phyloP scores from a whole-genome alignment of 441 rosid species.

The Cnidoscolus chayamansa region DNA sequence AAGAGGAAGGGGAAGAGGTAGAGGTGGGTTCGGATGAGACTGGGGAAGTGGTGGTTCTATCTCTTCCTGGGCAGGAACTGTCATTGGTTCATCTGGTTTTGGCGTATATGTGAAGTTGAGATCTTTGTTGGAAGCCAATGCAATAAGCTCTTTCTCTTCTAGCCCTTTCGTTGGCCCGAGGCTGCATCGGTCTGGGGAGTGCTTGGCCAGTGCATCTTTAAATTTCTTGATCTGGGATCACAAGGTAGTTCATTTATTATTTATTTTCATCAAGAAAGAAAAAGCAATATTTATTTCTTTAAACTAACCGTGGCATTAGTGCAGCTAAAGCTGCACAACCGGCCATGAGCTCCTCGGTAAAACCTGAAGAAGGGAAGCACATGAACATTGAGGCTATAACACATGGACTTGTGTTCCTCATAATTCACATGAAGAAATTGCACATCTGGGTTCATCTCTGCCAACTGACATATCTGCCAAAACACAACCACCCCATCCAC shows the following conservation, averaged over 20 bases:
- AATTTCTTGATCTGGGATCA: slow-evolving; percentile 76
- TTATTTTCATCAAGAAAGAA: too few relatives aligned
- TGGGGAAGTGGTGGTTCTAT: slow-evolving; percentile 14
- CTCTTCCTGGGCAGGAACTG: slow-evolving; percentile 28
- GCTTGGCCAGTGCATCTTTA: slow-evolving; percentile 81
- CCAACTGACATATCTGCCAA: slow-evolving; percentile 72
- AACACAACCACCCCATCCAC: not conserved
- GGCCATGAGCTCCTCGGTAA: slow-evolving; percentile 83
- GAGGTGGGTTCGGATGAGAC: slow-evolving; percentile 24
- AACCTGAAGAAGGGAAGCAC: slow-evolving; percentile 86
- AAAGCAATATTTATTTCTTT: not conserved
- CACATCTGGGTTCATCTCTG: slow-evolving; percentile 73
- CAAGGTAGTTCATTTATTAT: too few relatives aligned
- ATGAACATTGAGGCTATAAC: slow-evolving; percentile 83
- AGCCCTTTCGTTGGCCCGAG: slow-evolving; percentile 75
- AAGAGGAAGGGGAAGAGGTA: slow-evolving; percentile 31
- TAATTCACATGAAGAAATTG: slow-evolving; percentile 84
- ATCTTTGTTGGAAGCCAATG: slow-evolving; percentile 77
- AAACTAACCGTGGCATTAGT: slow-evolving; percentile 87
- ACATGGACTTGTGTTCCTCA: slow-evolving; percentile 96
- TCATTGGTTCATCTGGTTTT: slow-evolving; percentile 34
- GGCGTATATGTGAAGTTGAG: slow-evolving; percentile 64
- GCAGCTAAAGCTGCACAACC: slow-evolving; percentile 90
- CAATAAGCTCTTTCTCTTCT: slow-evolving; percentile 85
- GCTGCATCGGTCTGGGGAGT: slow-evolving; percentile 71